Conservation (phyloP, 2,329 filamentous ascomycete genomes). For the Xylaria hypoxylon region DNA sequence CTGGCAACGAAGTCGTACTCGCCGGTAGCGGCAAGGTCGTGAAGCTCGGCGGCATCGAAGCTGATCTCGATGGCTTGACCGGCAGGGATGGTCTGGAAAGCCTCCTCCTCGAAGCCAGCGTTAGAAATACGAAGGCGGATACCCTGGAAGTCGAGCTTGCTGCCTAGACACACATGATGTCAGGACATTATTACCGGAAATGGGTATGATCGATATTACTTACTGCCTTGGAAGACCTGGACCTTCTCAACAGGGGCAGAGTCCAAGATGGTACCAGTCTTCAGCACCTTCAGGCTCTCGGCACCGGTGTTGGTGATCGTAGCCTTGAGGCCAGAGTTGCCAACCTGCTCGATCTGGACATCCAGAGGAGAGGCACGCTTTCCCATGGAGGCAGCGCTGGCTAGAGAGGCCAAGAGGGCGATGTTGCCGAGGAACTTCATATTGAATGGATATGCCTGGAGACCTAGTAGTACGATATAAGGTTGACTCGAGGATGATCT, state of each 20-base stretch:
- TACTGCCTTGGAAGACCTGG: conserved; percentile 61
- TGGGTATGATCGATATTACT: conserved; percentile 40
- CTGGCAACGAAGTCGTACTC: conserved; percentile 66
- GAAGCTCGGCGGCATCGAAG: conserved; percentile 67
- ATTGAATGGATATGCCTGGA: conserved; percentile 39
- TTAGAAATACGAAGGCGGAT: conserved; percentile 63
- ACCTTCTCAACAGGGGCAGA: conserved; percentile 65
- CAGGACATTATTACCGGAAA: background rate
- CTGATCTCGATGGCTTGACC: conserved; percentile 63
- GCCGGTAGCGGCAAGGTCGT: conserved; percentile 64
- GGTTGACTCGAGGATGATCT: conserved; percentile 39
- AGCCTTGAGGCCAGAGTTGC: conserved; percentile 66
- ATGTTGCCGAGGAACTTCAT: conserved; percentile 57
- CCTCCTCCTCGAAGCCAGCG: conserved; percentile 57
- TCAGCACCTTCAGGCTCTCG: conserved; percentile 63
- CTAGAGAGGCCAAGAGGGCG: conserved; percentile 53
- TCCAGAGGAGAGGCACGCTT: conserved; percentile 57
- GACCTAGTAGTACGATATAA: conserved; percentile 20
- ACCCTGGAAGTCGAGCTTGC: conserved; percentile 54
- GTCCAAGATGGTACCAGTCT: conserved; percentile 66
- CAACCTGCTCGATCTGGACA: conserved; percentile 60
- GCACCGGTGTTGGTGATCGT: conserved; percentile 65
- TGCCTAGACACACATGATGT: conserved; percentile 27
- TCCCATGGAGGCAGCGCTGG: conserved; percentile 52
- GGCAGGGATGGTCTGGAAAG: conserved; percentile 62